Evolutionary conservation across 371 early-diverging fungal species (phyloP).

Genomic region (Entomophthora muscae): DNA sequence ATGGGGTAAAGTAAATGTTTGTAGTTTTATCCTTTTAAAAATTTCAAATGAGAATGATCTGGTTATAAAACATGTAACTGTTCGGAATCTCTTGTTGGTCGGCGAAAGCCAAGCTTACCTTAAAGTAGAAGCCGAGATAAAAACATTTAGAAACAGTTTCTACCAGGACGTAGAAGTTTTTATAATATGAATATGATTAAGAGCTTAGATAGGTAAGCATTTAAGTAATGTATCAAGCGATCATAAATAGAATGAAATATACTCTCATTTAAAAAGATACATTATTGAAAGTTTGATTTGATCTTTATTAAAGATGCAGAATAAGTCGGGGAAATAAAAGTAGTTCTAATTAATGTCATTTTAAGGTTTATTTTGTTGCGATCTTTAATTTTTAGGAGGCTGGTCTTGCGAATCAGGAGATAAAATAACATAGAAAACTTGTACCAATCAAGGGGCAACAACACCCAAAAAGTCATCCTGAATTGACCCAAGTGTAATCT

Average conservation of each 20-base stretch:
- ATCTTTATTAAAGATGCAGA: neutral
- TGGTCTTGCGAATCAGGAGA: neutral
- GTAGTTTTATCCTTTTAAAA: neutral
- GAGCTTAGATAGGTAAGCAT: neutral
- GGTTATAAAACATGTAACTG: neutral
- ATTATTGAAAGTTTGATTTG: neutral
- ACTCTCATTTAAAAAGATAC: neutral
- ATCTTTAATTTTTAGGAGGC: no score
- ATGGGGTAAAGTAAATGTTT: neutral
- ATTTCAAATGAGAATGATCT: neutral
- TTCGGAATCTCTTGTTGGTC: neutral
- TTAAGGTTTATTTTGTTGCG: no score
- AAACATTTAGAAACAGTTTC: no score
- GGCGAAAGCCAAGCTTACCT: neutral
- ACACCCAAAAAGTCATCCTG: conserved; percentile 90
- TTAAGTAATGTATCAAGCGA: neutral
- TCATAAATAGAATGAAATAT: neutral
- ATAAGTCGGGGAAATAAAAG: neutral
- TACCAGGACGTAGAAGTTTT: neutral
- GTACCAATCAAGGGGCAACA: neutral
- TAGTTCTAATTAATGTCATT: neutral
- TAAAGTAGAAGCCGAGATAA: neutral
- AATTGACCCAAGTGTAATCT: conserved; percentile 88
- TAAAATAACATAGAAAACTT: neutral
- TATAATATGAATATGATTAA: neutral